Evolutionary conservation across 768 basidiomycete genomes (phyloP).

Genomic region (Mycena alexandri): DNA sequence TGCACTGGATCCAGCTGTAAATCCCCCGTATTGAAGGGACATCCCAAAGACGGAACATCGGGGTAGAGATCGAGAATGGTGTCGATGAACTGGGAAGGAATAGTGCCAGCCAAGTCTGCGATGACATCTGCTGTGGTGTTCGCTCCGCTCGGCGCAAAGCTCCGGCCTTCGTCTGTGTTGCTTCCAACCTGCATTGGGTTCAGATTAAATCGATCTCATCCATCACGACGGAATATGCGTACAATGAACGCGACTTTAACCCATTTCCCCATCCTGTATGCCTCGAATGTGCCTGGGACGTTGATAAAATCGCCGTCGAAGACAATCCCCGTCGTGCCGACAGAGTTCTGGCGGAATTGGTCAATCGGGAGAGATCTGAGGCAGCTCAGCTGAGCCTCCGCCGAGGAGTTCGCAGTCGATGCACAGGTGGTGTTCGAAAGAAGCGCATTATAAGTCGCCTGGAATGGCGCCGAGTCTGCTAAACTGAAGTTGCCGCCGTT

Average conservation of each 20-base stretch:
- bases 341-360: slow-evolving; percentile 30
- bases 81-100: slow-evolving; percentile 19
- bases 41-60: slow-evolving; percentile 33
- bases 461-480: background rate
- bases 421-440: slow-evolving; percentile 31
- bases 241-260: slow-evolving; percentile 31
- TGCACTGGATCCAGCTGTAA: slow-evolving; percentile 23
- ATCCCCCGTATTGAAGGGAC: slow-evolving; percentile 35
- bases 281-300: slow-evolving; percentile 16
- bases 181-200: slow-evolving; percentile 21
- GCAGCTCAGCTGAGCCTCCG: slow-evolving; percentile 26
- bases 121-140: slow-evolving; percentile 31
- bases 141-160: slow-evolving; percentile 9
- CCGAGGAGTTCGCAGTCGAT: slow-evolving; percentile 21
- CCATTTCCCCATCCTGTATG: slow-evolving; percentile 30
- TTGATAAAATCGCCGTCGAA: slow-evolving; percentile 35
- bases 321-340: slow-evolving; percentile 25
- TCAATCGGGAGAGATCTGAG: slow-evolving; percentile 33
- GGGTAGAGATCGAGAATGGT: slow-evolving; percentile 26
- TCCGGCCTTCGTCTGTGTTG: slow-evolving; percentile 33
- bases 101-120: slow-evolving; percentile 5
- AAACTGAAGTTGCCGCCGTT: slow-evolving; percentile 26
- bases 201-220: too few species aligned
- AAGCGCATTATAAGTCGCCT: slow-evolving; percentile 28
- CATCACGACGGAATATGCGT: background rate